Evolutionary conservation across 345 rosid genomes (phyloP).

Genomic region (Orychophragmus violaceus): DNA sequence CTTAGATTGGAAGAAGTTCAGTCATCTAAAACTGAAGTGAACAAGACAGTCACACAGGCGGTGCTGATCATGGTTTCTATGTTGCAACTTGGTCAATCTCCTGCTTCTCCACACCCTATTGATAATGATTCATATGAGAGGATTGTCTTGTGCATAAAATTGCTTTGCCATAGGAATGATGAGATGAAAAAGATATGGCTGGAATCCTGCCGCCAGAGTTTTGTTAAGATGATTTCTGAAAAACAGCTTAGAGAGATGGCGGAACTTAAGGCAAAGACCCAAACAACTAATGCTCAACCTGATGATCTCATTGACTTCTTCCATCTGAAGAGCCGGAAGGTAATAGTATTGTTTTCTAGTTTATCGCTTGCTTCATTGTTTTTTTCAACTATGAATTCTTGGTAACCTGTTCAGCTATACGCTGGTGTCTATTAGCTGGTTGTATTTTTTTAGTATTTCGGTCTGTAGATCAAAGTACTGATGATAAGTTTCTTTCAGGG

Average conservation of each 20-base stretch:
- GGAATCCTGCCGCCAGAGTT: conserved; percentile 85
- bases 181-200: conserved; percentile 82
- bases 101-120: conserved; percentile 86
- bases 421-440: not conserved
- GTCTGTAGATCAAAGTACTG: not conserved
- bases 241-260: conserved; percentile 78
- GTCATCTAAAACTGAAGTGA: conserved; percentile 68
- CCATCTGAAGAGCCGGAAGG: conserved; percentile 98
- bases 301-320: conserved; percentile 98
- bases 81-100: conserved; percentile 90
- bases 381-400: not conserved
- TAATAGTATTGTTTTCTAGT: conserved; percentile 13
- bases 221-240: conserved; percentile 92
- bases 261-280: conserved; percentile 91
- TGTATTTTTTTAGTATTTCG: not conserved
- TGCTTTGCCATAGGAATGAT: conserved; percentile 76
- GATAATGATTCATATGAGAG: conserved; percentile 91
- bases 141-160: conserved; percentile 70
- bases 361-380: not conserved
- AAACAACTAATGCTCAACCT: conserved; percentile 88
- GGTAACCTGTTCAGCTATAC: not conserved
- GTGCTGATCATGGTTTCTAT: conserved; percentile 84
- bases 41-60: conserved; percentile 55
- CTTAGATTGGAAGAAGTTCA: conserved; percentile 95
- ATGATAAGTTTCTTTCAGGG: conserved; percentile 47